These are phyloP conservation scores for Nannochloropsis gaditana DNA, from an alignment of 108 stramenopile genomes.

Conservation along the genomic window DNA sequence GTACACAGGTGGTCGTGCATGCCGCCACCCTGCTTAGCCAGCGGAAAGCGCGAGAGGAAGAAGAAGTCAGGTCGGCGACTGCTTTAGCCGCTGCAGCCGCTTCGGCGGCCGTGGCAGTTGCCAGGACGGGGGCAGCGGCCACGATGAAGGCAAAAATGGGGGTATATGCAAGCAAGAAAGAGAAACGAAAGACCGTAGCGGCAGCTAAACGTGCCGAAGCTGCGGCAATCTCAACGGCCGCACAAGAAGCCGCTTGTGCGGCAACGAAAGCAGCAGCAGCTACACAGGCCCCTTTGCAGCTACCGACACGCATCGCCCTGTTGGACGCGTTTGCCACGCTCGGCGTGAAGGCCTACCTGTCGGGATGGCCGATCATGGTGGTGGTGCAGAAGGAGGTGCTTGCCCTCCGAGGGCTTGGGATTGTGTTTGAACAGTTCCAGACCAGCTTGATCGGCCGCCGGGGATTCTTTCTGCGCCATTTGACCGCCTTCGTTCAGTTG, in stretches of 20 bases:
- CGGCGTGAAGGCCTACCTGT: neutral
- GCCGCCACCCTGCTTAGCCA: slow-evolving; percentile 16
- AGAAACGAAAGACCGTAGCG: neutral
- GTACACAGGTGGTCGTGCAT: neutral
- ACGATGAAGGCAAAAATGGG: neutral
- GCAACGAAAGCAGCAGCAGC: neutral
- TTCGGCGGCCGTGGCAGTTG: neutral
- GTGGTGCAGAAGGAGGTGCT: slow-evolving; percentile 17
- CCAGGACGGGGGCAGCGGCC: neutral
- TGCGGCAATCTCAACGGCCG: neutral
- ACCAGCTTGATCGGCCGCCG: neutral
- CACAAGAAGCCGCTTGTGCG: neutral
- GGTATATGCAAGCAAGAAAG: neutral
- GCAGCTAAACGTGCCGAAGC: neutral
- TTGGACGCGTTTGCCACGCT: neutral
- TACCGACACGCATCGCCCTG: neutral
- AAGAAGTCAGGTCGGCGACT: neutral
- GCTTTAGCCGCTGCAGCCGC: neutral
- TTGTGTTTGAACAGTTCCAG: slow-evolving; percentile 15
- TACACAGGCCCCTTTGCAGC: neutral
- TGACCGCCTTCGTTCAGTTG: neutral
- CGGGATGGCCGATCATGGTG: slow-evolving; percentile 2
- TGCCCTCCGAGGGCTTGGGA: neutral
- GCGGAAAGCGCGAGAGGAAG: neutral
- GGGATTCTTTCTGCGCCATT: neutral